A percentile compares a stretch with the other conserved stretches of the same genome.
These are phyloP conservation scores for Actinomortierella wolfii DNA, from an alignment of 371 early-diverging fungal species.

Conservation along the genomic window DNA sequence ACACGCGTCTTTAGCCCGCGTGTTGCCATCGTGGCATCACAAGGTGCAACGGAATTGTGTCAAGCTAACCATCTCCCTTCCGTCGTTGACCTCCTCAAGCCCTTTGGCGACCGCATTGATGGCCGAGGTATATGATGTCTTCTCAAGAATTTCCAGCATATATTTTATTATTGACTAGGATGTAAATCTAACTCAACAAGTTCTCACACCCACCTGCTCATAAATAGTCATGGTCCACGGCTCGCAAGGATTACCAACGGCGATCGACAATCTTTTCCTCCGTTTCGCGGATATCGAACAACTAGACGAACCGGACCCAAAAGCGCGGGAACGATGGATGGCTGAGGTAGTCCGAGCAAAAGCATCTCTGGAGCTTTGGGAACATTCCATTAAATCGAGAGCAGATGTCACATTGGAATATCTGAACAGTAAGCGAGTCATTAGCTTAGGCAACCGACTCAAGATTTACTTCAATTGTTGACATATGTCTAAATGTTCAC, in stretches of 20 bases:
- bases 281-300: constrained; percentile 69
- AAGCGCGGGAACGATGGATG: constrained; percentile 57
- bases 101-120: constrained; percentile 82
- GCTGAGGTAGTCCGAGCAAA: constrained; percentile 56
- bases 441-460: not conserved
- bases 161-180: constrained; percentile 4
- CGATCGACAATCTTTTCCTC: constrained; percentile 69
- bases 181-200: not conserved
- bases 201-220: not conserved
- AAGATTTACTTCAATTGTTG: not conserved
- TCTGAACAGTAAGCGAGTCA: constrained; percentile 50
- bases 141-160: not conserved
- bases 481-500: not conserved
- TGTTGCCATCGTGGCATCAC: constrained; percentile 75
- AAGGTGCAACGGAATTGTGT: constrained; percentile 74
- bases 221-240: constrained; percentile 70
- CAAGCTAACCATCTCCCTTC: constrained; percentile 68
- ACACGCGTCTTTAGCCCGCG: constrained; percentile 72
- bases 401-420: constrained; percentile 55
- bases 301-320: constrained; percentile 63
- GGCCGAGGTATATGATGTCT: constrained; percentile 61
- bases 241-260: constrained; percentile 64
- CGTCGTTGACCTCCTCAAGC: constrained; percentile 76
- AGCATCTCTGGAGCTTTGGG: constrained; percentile 27
- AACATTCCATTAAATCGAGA: not conserved